These are phyloP conservation scores for Aspergillus ibericus DNA, from an alignment of 2,329 filamentous ascomycete genomes.

Conservation along the genomic window DNA sequence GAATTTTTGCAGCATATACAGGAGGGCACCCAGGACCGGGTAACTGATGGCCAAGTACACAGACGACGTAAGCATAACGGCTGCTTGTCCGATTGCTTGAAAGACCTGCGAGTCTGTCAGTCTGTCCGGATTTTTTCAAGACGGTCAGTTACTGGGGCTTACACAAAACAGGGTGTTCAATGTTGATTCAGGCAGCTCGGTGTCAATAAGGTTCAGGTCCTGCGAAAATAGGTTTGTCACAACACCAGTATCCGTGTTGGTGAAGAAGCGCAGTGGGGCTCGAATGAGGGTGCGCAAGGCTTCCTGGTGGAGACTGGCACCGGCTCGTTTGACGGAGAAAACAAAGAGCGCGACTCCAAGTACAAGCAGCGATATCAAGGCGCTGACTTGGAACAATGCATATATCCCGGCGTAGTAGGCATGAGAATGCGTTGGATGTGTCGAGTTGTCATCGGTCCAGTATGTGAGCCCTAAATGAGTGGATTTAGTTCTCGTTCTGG, in stretches of 20 bases:
- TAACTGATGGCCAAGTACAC: slow-evolving; percentile 27
- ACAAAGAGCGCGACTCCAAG: slow-evolving; percentile 11
- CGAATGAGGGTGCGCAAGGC: slow-evolving; percentile 21
- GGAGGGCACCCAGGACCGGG: neutral
- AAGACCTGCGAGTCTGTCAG: slow-evolving; percentile 5
- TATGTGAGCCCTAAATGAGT: slow-evolving; percentile 9
- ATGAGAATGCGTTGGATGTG: slow-evolving; percentile 19
- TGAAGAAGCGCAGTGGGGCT: slow-evolving; percentile 46
- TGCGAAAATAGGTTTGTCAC: slow-evolving; percentile 52
- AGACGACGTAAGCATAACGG: slow-evolving; percentile 20
- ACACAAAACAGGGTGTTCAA: slow-evolving; percentile 19
- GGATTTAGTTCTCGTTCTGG: neutral
- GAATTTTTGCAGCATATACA: neutral
- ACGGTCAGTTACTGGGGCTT: neutral
- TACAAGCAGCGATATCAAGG: slow-evolving; percentile 11
- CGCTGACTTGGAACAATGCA: slow-evolving; percentile 26
- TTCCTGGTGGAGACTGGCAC: slow-evolving; percentile 24
- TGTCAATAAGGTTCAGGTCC: slow-evolving; percentile 50
- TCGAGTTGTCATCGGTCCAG: slow-evolving; percentile 24
- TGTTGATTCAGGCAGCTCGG: slow-evolving; percentile 30
- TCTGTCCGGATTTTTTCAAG: neutral
- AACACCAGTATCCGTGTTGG: slow-evolving; percentile 46
- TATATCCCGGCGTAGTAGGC: slow-evolving; percentile 30
- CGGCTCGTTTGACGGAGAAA: slow-evolving; percentile 22
- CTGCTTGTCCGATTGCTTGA: slow-evolving; percentile 22